Evolutionary conservation across 495 filamentous ascomycete genomes (phyloP), one percentile per base, ranked within the genome.

Genomic region (Lophiostoma macrostomum): DNA sequence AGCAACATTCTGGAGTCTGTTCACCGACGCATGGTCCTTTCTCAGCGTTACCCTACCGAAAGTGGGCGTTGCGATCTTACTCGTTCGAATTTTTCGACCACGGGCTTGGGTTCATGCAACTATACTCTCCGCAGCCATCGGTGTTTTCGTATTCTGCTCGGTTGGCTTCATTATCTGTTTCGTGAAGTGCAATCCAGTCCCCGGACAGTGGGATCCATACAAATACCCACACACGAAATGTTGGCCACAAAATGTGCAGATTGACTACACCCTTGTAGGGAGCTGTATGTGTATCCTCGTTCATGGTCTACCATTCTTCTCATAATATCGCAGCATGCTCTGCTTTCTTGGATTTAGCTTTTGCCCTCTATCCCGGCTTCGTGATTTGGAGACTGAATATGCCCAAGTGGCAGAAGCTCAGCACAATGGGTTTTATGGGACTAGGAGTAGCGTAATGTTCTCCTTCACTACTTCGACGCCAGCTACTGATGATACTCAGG

Each of bases 221-320:
- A 47, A 47, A 29, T 28, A 47, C 34, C 43, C 43, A 47, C n/a
- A 47, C 3, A 47, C 43, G 25, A 47, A 47, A 20, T 47, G 43
- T 23, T 47, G 43, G 43, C 43, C 43, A 14, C 43, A 18, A 8
- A 32, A 47, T 47, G 43, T 47, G 25, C 43, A 47, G 24, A 47
- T 47, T 18, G 10, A 20, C 10, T 47, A 47, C 23, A 6, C 43
- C 8, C 43, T 47, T 14, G 8, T 47, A 1, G 43, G 43, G 12
- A 47, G 43, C 25, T 47, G 43, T 47, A 47, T 31, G 43, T 47
- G 23, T n/a, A 4, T 2, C 43, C 7, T 5, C 12, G 14, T 4
- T 13, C 19, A 19, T 4, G 20, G 14, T 2, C 0, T 19, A 28
- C 28, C 28, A 12, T 47, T 12, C 28, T 47, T 19, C 30, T 18